Percentiles rank a stretch among this genome's conserved stretches.
These are phyloP conservation scores for Pestalotiopsis sp. DNA, from an alignment of 2,329 filamentous ascomycete genomes.

Conservation along the genomic window DNA sequence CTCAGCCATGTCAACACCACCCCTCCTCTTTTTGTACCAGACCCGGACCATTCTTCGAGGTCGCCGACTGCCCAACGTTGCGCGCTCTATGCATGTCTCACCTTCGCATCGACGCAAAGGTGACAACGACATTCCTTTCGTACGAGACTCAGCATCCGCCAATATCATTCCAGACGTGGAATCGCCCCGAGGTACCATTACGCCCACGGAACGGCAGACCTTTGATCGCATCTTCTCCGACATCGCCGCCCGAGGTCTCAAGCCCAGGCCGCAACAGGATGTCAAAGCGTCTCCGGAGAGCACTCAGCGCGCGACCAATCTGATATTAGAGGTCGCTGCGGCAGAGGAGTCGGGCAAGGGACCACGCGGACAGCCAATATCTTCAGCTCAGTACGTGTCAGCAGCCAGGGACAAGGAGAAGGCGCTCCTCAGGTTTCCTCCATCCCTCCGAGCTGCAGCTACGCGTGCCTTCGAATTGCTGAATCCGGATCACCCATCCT, in stretches of 20 bases:
- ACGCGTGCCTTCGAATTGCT: conserved; percentile 38
- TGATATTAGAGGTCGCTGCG: conserved; percentile 32
- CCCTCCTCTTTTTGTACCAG: conserved; percentile 72
- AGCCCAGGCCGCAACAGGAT: conserved; percentile 19
- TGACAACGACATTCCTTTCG: conserved; percentile 53
- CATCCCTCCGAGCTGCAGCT: conserved; percentile 41
- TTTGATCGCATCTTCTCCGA: conserved; percentile 61
- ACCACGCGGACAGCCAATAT: conserved; percentile 18
- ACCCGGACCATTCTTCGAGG: conserved; percentile 62
- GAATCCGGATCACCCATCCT: conserved; percentile 18
- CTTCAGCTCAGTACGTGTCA: conserved; percentile 22
- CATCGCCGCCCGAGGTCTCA: conserved; percentile 47
- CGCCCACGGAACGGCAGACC: conserved; percentile 50
- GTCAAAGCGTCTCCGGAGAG: conserved; percentile 13
- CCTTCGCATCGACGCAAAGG: conserved; percentile 17
- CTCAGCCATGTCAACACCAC: conserved; percentile 47
- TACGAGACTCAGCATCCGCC: conserved; percentile 38
- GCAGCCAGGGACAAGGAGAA: conserved; percentile 34
- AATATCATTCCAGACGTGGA: conserved; percentile 22
- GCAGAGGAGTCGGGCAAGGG: conserved; percentile 23
- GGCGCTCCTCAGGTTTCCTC: conserved; percentile 42
- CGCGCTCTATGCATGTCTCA: conserved; percentile 25
- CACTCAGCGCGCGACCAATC: conserved; percentile 24
- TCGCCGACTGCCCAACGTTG: conserved; percentile 24
- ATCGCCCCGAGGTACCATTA: conserved; percentile 51